Evolutionary conservation across 768 basidiomycete species (phyloP).

Genomic region (Clitopilus hobsonii): DNA sequence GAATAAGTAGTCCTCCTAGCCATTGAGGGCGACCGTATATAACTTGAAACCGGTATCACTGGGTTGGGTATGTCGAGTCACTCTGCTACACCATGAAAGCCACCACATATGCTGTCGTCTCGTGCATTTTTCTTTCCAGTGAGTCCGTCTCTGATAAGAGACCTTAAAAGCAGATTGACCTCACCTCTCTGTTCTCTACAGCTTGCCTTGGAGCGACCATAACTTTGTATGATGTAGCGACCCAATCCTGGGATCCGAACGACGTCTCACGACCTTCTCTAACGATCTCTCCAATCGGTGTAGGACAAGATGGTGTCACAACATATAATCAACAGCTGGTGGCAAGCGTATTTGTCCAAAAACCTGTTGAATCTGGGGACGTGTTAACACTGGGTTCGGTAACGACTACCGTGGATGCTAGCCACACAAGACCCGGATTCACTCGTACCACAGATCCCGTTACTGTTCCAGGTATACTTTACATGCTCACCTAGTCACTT

Average conservation of each 20-base stretch:
- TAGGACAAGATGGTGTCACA: not conserved
- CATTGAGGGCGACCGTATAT: too few relatives aligned
- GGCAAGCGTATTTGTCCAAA: not conserved
- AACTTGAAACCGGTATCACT: too few relatives aligned
- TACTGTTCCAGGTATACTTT: not conserved
- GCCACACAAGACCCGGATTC: not conserved
- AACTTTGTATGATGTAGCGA: not conserved
- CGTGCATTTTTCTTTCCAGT: too few relatives aligned
- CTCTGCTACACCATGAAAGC: too few relatives aligned
- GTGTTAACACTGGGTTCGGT: not conserved
- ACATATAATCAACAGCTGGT: not conserved
- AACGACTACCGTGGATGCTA: not conserved
- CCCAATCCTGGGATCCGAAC: not conserved
- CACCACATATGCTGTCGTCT: too few relatives aligned
- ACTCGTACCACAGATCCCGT: not conserved
- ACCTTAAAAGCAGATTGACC: too few relatives aligned
- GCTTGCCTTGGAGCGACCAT: conserved; percentile 1
- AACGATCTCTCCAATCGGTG: not conserved
- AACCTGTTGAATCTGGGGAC: not conserved
- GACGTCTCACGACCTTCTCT: not conserved
- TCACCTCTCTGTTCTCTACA: not conserved
- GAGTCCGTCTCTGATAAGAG: too few relatives aligned
- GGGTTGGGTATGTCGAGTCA: too few relatives aligned
- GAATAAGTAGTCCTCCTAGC: too few relatives aligned
- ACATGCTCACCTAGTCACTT: not conserved